phyloP scores from a whole-genome alignment of 139 green algal species.

The Tetraselmis chui region DNA sequence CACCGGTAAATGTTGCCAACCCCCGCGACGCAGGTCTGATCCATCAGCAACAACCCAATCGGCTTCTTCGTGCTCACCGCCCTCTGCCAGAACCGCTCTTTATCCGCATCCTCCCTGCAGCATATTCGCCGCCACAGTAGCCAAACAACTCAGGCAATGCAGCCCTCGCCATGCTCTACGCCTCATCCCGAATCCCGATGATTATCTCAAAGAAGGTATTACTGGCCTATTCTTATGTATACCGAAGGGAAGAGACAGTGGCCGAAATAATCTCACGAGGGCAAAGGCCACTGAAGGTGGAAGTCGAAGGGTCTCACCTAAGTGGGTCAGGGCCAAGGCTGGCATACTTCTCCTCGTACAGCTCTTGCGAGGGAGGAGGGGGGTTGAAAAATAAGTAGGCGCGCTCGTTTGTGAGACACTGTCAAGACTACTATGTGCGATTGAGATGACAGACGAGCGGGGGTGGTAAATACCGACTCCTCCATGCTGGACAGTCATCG shows the following conservation, averaged over 20 bases:
- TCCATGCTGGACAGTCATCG: conserved; percentile 72
- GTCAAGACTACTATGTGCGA: too few species aligned
- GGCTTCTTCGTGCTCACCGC: conserved; percentile 49
- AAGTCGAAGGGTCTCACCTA: conserved; percentile 54
- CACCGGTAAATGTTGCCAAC: conserved; percentile 81
- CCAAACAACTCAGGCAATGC: too few species aligned
- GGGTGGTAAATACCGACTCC: background rate
- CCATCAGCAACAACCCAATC: conserved; percentile 77
- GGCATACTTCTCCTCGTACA: conserved; percentile 46
- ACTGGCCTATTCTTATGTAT: too few species aligned
- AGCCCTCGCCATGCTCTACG: too few species aligned
- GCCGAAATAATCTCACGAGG: too few species aligned
- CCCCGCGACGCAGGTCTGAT: conserved; percentile 69
- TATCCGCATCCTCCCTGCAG: background rate
- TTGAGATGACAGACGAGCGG: background rate
- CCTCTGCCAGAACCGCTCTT: conserved; percentile 26
- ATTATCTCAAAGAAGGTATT: too few species aligned
- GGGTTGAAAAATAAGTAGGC: too few species aligned
- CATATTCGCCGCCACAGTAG: background rate
- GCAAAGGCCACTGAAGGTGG: too few species aligned
- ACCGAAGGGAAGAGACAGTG: too few species aligned
- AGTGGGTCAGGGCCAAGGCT: conserved; percentile 71
- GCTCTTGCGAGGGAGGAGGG: conserved; percentile 13
- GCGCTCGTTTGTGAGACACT: too few species aligned
- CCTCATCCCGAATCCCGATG: too few species aligned